These are phyloP conservation scores for Penicillium sclerotiorum DNA, from an alignment of 2,329 filamentous ascomycete species.

Conservation along the genomic window DNA sequence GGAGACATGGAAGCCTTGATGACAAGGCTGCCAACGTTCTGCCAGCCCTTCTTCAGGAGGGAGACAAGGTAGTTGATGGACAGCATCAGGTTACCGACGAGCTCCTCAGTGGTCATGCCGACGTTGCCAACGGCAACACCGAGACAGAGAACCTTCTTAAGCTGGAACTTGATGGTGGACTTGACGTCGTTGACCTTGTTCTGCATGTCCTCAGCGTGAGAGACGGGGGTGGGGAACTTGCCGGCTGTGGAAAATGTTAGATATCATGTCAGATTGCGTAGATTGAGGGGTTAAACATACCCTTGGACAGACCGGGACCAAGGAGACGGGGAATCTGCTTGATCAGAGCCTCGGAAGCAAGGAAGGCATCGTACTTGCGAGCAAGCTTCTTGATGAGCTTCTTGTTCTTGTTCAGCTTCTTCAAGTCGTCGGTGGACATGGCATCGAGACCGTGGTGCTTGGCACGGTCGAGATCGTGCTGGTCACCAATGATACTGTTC, in stretches of 20 bases:
- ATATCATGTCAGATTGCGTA: background rate
- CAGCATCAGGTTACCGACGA: conserved; percentile 99
- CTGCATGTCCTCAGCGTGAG: conserved; percentile 89
- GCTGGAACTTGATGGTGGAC: conserved; percentile 99
- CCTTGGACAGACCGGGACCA: conserved; percentile 97
- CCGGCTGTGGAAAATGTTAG: conserved; percentile 66
- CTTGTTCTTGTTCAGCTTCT: conserved; percentile 99
- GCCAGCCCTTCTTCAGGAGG: conserved; percentile 99
- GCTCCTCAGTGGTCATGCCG: conserved; percentile 92
- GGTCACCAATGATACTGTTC: conserved; percentile 76
- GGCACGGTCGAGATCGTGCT: conserved; percentile 99
- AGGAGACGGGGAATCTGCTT: conserved; percentile 99
- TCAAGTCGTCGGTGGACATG: conserved; percentile 98
- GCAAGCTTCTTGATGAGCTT: conserved; percentile 99
- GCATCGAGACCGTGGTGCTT: conserved; percentile 98
- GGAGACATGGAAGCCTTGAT: conserved; percentile 99
- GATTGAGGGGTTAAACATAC: conserved; percentile 47
- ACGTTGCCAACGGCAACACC: conserved; percentile 99
- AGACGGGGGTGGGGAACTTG: conserved; percentile 99
- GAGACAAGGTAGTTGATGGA: conserved; percentile 99
- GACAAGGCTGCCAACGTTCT: conserved; percentile 99
- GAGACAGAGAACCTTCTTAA: conserved; percentile 99
- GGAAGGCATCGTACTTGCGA: conserved; percentile 99
- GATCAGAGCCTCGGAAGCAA: conserved; percentile 96
- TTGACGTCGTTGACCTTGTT: conserved; percentile 99